phyloP scores from a whole-genome alignment of 768 basidiomycete genomes.

The Russula ochroleuca region DNA sequence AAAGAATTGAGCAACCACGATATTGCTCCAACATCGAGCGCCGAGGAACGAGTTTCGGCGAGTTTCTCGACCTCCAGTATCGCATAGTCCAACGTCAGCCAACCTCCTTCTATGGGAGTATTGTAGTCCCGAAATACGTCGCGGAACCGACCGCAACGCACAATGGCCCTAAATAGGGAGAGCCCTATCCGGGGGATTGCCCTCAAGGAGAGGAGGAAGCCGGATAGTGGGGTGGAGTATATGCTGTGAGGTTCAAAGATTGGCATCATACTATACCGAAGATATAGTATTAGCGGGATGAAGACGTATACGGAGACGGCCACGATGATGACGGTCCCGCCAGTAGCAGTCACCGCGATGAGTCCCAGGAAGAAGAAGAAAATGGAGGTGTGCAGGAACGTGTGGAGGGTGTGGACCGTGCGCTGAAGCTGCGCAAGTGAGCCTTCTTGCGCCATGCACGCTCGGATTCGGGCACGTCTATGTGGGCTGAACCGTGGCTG shows the following conservation, averaged over 20 bases:
- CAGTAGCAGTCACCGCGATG: neutral
- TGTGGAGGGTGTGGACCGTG: neutral
- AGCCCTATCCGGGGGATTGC: neutral
- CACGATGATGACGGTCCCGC: neutral
- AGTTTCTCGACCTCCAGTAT: conserved; percentile 8
- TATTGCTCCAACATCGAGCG: conserved; percentile 2
- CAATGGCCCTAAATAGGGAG: neutral
- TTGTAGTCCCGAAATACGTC: neutral
- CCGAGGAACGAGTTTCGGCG: neutral
- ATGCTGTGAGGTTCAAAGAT: neutral
- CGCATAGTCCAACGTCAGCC: conserved; percentile 1
- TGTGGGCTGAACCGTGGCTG: conserved; percentile 1
- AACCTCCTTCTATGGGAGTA: neutral
- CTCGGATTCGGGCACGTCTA: conserved; percentile 4
- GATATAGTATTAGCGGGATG: neutral
- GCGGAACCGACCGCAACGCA: neutral
- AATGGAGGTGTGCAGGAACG: conserved; percentile 6
- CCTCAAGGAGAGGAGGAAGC: conserved; percentile 3
- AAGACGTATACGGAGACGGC: neutral
- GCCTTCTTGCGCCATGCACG: conserved; percentile 1
- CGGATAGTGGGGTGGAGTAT: conserved; percentile 12
- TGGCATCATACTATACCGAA: conserved; percentile 8
- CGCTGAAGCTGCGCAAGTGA: neutral
- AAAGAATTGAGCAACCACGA: conserved; percentile 1
- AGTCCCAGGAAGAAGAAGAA: conserved; percentile 7